Evolutionary conservation across 2,329 filamentous ascomycete genomes (phyloP), one percentile per base, ranked within the genome.

Genomic region (Ceratocystis destructans): DNA sequence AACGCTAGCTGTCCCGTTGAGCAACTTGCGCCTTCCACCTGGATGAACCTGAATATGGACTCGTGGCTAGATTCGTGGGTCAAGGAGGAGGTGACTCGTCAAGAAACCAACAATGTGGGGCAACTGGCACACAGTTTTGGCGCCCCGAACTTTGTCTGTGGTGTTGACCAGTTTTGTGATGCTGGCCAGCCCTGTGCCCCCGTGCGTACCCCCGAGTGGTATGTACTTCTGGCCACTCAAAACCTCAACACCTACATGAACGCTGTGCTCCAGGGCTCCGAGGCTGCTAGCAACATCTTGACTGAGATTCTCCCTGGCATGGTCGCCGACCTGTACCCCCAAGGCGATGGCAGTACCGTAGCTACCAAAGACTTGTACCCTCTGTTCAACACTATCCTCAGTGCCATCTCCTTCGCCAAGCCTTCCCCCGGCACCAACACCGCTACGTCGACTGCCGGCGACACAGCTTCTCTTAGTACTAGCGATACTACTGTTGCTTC

Each of bases 231-330:
- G 63, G 68, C 33, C 17, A 64, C 65, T 1, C 66, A 69, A 57
- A 65, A 66, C 25, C 68, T 65, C 62, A 69, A 69, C 50, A 63
- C 66, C 10, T 68, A 70, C 50, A 66, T 70, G 68, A 69, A 70
- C 53, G 68, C 66, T 41, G 61, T 69, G 22, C 10, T 57, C 17
- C 53, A 33, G 22, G 53, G 53, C 53, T 57, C 53, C 44, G 62
- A 31, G 20, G 65, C 65, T 44, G 66, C 68, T 37, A 67, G 64
- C 3, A 68, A 64, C 64, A 70, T 69, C 48, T 31, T 69, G 33
- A 53, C 57, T 20, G 64, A 68, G 28, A 62, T 46, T 17, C 66
- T 70, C 5, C 68, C 65, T n/a, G 65, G 53, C 3, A 66, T 70
- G 25, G 68, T 69, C 28, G 15, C 48, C 4, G 69, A 70, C 46